Evolutionary conservation across 192 early-diverging fungal genomes (phyloP).

Genomic region (Backusella liffmaniae): DNA sequence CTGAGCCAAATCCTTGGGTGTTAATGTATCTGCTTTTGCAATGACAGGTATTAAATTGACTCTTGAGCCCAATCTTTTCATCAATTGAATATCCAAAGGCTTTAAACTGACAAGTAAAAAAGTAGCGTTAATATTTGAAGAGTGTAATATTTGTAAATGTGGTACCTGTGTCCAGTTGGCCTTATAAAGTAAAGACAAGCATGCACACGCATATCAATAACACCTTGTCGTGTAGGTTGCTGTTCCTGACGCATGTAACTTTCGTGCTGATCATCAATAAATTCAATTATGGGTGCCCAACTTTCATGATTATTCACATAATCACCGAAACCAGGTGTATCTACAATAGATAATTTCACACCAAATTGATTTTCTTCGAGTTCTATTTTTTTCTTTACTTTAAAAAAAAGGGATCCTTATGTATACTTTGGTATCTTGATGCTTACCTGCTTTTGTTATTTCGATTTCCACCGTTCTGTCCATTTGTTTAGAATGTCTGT

Average conservation of each 20-base stretch:
- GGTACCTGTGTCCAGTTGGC: slow-evolving; percentile 88
- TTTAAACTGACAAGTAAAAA: slow-evolving; percentile 46
- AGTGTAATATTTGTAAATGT: neutral
- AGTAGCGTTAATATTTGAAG: neutral
- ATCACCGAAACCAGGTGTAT: slow-evolving; percentile 98
- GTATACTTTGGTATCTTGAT: no score
- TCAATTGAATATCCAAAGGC: slow-evolving; percentile 88
- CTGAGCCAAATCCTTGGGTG: slow-evolving; percentile 74
- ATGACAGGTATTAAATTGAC: slow-evolving; percentile 95
- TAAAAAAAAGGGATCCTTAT: no score
- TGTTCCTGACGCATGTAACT: slow-evolving; percentile 92
- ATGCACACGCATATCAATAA: slow-evolving; percentile 93
- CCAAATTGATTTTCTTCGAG: slow-evolving; percentile 96
- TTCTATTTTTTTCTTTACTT: slow-evolving; percentile 41
- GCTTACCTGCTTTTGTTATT: slow-evolving; percentile 89
- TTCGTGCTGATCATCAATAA: slow-evolving; percentile 95
- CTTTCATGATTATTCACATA: slow-evolving; percentile 96
- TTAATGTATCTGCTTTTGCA: slow-evolving; percentile 89
- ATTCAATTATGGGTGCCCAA: slow-evolving; percentile 95
- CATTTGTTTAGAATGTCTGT: slow-evolving; percentile 89
- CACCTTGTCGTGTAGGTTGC: slow-evolving; percentile 76
- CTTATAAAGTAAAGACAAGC: slow-evolving; percentile 96
- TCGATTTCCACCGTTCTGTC: slow-evolving; percentile 98
- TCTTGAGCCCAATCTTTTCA: slow-evolving; percentile 86
- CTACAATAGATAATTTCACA: slow-evolving; percentile 91